phyloP scores from a whole-genome alignment of 306 rosid species.

The Gleditsia sinensis region DNA sequence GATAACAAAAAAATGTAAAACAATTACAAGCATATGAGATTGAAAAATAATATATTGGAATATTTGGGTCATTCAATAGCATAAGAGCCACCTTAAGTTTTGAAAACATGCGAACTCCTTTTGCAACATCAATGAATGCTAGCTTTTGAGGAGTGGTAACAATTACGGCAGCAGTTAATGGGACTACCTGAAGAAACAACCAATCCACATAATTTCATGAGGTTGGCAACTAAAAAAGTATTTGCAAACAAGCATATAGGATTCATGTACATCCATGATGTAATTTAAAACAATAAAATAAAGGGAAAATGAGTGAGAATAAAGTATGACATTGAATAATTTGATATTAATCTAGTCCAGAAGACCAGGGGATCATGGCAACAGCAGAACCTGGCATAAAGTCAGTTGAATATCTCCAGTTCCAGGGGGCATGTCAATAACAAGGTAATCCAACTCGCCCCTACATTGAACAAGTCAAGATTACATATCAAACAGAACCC shows the following conservation, averaged over 20 bases:
- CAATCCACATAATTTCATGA: conserved; percentile 34
- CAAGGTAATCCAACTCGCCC: conserved; percentile 98
- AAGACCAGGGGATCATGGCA: not conserved
- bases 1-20: not conserved
- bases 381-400: conserved; percentile 81
- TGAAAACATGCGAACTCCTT: conserved; percentile 99
- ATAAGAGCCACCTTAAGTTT: conserved; percentile 77
- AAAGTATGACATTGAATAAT: not conserved
- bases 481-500: conserved; percentile 25
- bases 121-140: conserved; percentile 95
- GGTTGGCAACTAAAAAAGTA: not conserved
- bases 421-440: conserved; percentile 99
- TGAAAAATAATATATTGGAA: conserved; percentile 6
- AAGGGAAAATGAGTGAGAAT: conserved; percentile 12
- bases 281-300: conserved; percentile 3
- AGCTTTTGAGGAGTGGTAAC: conserved; percentile 98
- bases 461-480: conserved; percentile 51
- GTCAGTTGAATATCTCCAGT: conserved; percentile 99
- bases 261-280: conserved; percentile 19
- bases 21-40: conserved; percentile 8
- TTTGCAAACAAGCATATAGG: conserved; percentile 3
- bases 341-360: not conserved
- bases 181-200: conserved; percentile 66
- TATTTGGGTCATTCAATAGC: conserved; percentile 9
- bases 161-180: conserved; percentile 94